phyloP scores from a whole-genome alignment of 805 yeast species.

The Saturnispora dispora region DNA sequence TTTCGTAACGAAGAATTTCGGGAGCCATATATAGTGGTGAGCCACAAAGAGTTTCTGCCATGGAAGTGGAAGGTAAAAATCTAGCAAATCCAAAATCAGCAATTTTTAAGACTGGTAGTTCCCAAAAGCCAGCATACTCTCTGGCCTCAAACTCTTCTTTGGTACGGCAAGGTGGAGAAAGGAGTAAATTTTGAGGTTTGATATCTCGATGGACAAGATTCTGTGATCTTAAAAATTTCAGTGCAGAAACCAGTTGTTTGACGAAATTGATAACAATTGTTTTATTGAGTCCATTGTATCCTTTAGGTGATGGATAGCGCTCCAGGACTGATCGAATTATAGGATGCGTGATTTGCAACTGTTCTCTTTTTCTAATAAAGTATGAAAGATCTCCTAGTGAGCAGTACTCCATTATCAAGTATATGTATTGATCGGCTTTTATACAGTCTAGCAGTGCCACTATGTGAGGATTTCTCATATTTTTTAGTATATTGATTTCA shows the following conservation, averaged over 20 bases:
- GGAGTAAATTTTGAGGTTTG: slow-evolving; percentile 81
- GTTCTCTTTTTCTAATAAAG: slow-evolving; percentile 69
- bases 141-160: slow-evolving; percentile 45
- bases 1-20: slow-evolving; percentile 86
- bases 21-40: slow-evolving; percentile 99
- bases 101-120: slow-evolving; percentile 80
- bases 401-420: slow-evolving; percentile 93
- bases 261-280: slow-evolving; percentile 74
- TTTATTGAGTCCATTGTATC: slow-evolving; percentile 71
- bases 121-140: slow-evolving; percentile 73
- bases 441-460: slow-evolving; percentile 79
- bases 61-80: slow-evolving; percentile 81
- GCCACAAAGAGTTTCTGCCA: slow-evolving; percentile 97
- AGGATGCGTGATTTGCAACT: slow-evolving; percentile 67
- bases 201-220: slow-evolving; percentile 91
- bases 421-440: slow-evolving; percentile 68
- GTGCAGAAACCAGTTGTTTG: slow-evolving; percentile 78
- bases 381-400: slow-evolving; percentile 89
- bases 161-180: slow-evolving; percentile 75
- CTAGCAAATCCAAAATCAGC: slow-evolving; percentile 99
- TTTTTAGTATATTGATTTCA: slow-evolving; percentile 82
- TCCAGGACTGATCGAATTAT: slow-evolving; percentile 65
- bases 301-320: slow-evolving; percentile 73
- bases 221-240: slow-evolving; percentile 70
- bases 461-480: slow-evolving; percentile 86